Evolutionary conservation across 345 rosid genomes (phyloP).

Genomic region (Salix udensis): DNA sequence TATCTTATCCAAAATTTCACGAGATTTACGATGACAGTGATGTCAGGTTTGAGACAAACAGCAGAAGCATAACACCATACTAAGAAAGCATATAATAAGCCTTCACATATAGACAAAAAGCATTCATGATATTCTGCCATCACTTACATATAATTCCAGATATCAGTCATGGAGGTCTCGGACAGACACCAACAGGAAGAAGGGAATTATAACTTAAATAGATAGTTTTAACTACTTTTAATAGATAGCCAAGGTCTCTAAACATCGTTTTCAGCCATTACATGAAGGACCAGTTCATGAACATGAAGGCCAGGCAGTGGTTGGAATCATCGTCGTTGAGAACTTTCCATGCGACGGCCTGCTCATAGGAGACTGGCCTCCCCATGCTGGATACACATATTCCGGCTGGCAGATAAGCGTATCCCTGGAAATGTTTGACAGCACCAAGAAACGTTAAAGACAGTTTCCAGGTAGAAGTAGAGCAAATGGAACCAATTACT

Average conservation of each 20-base stretch:
- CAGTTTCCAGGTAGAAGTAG: neutral
- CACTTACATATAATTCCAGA: neutral
- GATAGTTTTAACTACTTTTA: neutral
- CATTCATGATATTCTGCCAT: neutral
- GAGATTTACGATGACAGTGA: neutral
- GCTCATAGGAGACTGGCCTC: slow-evolving; percentile 80
- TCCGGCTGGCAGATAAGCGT: slow-evolving; percentile 76
- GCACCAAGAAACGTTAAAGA: neutral
- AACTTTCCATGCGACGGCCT: slow-evolving; percentile 95
- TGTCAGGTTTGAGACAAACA: neutral
- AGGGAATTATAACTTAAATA: slow-evolving; percentile 1
- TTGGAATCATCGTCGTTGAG: slow-evolving; percentile 77
- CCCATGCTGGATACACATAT: slow-evolving; percentile 96
- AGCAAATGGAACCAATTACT: no score
- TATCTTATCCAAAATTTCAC: slow-evolving; percentile 14
- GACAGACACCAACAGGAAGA: neutral
- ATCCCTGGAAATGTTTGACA: slow-evolving; percentile 52
- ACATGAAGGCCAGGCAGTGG: slow-evolving; percentile 87
- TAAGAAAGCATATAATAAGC: slow-evolving; percentile 1
- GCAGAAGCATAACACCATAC: neutral
- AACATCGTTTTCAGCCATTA: slow-evolving; percentile 24
- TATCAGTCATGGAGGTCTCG: neutral
- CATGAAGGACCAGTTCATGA: slow-evolving; percentile 91
- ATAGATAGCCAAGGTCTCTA: neutral
- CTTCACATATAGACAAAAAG: slow-evolving; percentile 1